A percentile compares a stretch with the other conserved stretches of the same genome.
Conservation (phyloP, 768 basidiomycete genomes). For the Asterophora parasitica region DNA sequence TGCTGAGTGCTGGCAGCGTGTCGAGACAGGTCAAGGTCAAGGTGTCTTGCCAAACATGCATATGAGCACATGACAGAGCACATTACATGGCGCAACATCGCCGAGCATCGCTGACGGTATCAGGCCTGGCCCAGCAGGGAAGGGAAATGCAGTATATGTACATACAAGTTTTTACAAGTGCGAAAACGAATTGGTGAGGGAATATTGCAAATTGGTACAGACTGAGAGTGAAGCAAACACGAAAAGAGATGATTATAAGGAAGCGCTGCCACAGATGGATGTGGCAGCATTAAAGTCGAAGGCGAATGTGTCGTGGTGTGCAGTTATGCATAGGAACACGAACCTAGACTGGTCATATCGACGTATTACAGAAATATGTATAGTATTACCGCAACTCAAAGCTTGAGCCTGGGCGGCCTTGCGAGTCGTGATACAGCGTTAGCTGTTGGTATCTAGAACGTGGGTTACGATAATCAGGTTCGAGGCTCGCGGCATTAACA, state of each 20-base stretch:
- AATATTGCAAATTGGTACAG: slow-evolving; percentile 10
- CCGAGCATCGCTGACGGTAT: too few relatives aligned
- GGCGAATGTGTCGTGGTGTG: slow-evolving; percentile 2
- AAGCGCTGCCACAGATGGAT: slow-evolving; percentile 8
- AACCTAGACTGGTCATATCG: slow-evolving; percentile 11
- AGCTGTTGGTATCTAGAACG: slow-evolving; percentile 73
- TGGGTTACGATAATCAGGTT: slow-evolving; percentile 8
- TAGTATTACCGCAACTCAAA: slow-evolving; percentile 78
- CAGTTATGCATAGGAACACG: slow-evolving; percentile 3
- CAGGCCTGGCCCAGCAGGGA: not conserved
- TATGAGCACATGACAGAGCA: too few relatives aligned
- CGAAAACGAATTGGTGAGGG: not conserved
- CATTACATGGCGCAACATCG: too few relatives aligned
- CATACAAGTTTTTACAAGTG: not conserved
- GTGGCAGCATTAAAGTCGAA: slow-evolving; percentile 13
- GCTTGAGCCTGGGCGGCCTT: slow-evolving; percentile 57
- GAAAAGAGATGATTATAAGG: slow-evolving; percentile 6
- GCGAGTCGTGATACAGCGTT: slow-evolving; percentile 73
- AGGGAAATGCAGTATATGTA: not conserved
- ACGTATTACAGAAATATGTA: slow-evolving; percentile 13
- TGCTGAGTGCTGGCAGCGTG: not conserved
- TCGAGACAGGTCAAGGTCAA: not conserved
- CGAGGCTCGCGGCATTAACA: not conserved
- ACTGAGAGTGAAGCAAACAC: too few relatives aligned
- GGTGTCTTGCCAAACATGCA: not conserved